Evolutionary conservation across 2,329 filamentous ascomycete species (phyloP).

Genomic region (Capronia coronata): DNA sequence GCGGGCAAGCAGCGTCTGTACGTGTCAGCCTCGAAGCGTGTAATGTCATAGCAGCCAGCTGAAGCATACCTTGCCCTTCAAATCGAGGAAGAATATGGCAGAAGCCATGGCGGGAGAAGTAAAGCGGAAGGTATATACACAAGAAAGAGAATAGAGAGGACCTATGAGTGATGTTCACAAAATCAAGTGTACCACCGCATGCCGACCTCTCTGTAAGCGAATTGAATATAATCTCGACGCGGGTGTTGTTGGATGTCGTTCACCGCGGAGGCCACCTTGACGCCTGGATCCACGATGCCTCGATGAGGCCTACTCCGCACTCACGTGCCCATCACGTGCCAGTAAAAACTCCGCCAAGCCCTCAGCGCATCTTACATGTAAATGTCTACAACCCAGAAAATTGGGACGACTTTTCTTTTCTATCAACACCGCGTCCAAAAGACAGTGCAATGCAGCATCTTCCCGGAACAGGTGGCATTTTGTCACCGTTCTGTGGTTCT

Average conservation of each 20-base stretch:
- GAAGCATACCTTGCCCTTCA: slow-evolving; percentile 88
- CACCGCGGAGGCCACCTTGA: neutral
- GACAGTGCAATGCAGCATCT: slow-evolving; percentile 77
- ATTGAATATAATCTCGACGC: neutral
- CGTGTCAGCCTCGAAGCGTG: slow-evolving; percentile 20
- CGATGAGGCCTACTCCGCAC: neutral
- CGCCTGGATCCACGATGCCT: neutral
- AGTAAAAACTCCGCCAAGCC: too few relatives aligned
- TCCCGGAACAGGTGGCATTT: slow-evolving; percentile 60
- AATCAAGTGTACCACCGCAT: neutral
- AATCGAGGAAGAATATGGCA: slow-evolving; percentile 94
- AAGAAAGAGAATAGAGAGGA: neutral
- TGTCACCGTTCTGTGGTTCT: slow-evolving; percentile 54
- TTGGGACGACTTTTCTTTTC: slow-evolving; percentile 35
- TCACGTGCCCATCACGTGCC: neutral
- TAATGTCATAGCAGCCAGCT: neutral
- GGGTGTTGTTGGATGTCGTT: neutral
- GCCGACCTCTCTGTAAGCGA: neutral
- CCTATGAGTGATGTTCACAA: neutral
- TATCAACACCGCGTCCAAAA: slow-evolving; percentile 63
- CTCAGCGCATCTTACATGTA: too few relatives aligned
- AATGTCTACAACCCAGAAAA: too few relatives aligned
- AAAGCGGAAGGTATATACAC: neutral
- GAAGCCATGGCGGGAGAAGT: slow-evolving; percentile 67
- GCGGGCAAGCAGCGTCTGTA: slow-evolving; percentile 88